These are phyloP conservation scores for Helotiales sp. DNA, from an alignment of 2,329 filamentous ascomycete genomes.

Conservation along the genomic window DNA sequence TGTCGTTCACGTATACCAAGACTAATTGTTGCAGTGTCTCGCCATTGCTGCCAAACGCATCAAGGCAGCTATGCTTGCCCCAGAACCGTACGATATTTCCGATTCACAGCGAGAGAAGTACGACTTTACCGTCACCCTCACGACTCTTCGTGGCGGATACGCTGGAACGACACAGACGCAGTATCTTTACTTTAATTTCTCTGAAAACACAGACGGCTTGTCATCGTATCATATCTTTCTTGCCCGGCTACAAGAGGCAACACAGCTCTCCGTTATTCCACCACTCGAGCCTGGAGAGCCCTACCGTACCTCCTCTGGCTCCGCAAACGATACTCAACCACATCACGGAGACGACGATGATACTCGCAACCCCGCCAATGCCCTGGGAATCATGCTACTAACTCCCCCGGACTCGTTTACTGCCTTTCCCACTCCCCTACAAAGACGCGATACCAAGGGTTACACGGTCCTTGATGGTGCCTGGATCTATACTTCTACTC, in stretches of 20 bases:
- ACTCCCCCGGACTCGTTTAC: not conserved
- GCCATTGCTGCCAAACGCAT: not conserved
- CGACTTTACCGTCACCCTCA: conserved; percentile 7
- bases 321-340: not conserved
- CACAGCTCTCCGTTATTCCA: conserved; percentile 27
- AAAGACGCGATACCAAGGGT: conserved; percentile 6
- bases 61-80: conserved; percentile 2
- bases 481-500: conserved; percentile 33
- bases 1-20: not conserved
- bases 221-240: conserved; percentile 25
- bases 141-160: conserved; percentile 8
- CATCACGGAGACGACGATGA: not conserved
- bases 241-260: conserved; percentile 29
- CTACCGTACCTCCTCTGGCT: not conserved
- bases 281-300: conserved; percentile 14
- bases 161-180: conserved; percentile 2
- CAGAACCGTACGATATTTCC: not conserved
- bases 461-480: conserved; percentile 37
- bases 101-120: not conserved
- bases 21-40: not conserved
- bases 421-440: not conserved
- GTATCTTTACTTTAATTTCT: conserved; percentile 27
- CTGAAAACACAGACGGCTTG: not conserved
- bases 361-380: not conserved
- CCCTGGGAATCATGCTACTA: not conserved